These are phyloP conservation scores for Trichoderma lentiforme DNA, from an alignment of 2,329 filamentous ascomycete genomes.

Conservation along the genomic window DNA sequence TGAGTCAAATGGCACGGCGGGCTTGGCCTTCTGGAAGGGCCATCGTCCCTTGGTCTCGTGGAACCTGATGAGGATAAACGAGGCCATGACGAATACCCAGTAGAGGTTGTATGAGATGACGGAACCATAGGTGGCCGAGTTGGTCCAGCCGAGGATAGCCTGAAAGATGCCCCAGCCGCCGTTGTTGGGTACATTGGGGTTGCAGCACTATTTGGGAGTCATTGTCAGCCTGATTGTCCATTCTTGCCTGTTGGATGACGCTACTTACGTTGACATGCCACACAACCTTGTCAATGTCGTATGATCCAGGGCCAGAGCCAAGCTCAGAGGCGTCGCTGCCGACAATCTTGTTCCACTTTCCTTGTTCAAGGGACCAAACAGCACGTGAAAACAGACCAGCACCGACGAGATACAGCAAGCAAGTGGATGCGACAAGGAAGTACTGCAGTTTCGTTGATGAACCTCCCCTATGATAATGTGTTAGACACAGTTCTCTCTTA, in stretches of 20 bases:
- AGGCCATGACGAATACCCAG: conserved; percentile 73
- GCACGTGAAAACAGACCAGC: conserved; percentile 76
- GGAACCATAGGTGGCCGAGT: conserved; percentile 83
- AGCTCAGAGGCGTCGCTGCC: conserved; percentile 54
- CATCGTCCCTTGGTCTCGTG: conserved; percentile 56
- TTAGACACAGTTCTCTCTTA: background rate
- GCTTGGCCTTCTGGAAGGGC: conserved; percentile 42
- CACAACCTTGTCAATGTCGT: conserved; percentile 73
- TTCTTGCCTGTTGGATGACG: background rate
- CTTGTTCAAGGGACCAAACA: conserved; percentile 70
- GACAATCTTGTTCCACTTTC: conserved; percentile 64
- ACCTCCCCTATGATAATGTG: conserved; percentile 35
- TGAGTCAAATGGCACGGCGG: conserved; percentile 19
- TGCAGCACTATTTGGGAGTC: conserved; percentile 63
- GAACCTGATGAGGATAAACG: conserved; percentile 63
- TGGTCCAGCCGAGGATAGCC: conserved; percentile 80
- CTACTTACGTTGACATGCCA: conserved; percentile 75
- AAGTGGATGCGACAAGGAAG: conserved; percentile 79
- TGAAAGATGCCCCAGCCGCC: conserved; percentile 88
- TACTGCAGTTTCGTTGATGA: conserved; percentile 54
- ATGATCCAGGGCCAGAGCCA: conserved; percentile 65
- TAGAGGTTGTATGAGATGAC: conserved; percentile 86
- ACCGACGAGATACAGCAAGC: conserved; percentile 78
- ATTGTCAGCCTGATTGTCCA: background rate
- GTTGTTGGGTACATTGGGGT: conserved; percentile 66